phyloP scores from a whole-genome alignment of 1,284 basidiomycete genomes.

The Leccinum solheimii region DNA sequence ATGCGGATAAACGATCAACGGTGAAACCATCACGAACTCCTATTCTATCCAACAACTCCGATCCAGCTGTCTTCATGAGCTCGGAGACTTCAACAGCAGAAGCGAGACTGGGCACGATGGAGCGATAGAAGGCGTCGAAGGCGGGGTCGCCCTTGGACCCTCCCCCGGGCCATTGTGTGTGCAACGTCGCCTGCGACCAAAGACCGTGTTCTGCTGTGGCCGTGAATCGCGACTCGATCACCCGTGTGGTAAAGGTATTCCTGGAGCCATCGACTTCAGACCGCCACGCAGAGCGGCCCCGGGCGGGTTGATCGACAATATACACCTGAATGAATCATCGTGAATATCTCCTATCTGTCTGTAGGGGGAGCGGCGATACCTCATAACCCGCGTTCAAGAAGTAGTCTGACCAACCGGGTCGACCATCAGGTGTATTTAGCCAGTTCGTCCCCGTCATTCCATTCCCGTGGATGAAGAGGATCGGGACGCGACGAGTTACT shows the following conservation, averaged over 20 bases:
- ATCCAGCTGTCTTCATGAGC: slow-evolving; percentile 32
- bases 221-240: slow-evolving; percentile 45
- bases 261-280: slow-evolving; percentile 41
- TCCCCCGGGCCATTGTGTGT: slow-evolving; percentile 54
- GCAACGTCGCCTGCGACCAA: slow-evolving; percentile 48
- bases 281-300: slow-evolving; percentile 51
- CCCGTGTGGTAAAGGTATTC: slow-evolving; percentile 32
- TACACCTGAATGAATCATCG: slow-evolving; percentile 39
- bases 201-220: slow-evolving; percentile 41
- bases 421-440: slow-evolving; percentile 51
- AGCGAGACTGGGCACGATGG: slow-evolving; percentile 31
- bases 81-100: slow-evolving; percentile 30
- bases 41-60: slow-evolving; percentile 32
- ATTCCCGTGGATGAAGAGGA: slow-evolving; percentile 48
- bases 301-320: slow-evolving; percentile 51
- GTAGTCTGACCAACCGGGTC: slow-evolving; percentile 51
- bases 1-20: neutral
- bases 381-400: slow-evolving; percentile 49
- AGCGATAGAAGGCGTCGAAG: slow-evolving; percentile 48
- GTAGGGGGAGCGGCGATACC: slow-evolving; percentile 23
- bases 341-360: slow-evolving; percentile 1
- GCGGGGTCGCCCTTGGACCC: slow-evolving; percentile 45
- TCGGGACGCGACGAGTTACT: slow-evolving; percentile 40
- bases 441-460: slow-evolving; percentile 52
- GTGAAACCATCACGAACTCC: slow-evolving; percentile 23